Evolutionary conservation across 2,329 filamentous ascomycete species (phyloP).

Genomic region (Aschersonia sp.): DNA sequence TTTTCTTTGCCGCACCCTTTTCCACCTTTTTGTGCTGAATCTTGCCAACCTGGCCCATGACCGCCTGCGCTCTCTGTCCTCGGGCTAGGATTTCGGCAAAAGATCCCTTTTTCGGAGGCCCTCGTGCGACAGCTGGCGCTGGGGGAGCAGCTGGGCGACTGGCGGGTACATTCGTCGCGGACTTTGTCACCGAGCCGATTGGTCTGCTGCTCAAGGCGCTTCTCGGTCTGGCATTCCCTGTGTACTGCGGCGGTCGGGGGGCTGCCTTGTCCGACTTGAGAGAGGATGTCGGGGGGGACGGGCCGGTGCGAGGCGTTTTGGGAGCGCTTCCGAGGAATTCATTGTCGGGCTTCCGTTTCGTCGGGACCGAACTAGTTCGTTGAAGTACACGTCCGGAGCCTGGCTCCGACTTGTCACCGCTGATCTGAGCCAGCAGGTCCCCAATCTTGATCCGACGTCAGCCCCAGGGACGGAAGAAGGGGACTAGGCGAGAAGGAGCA

Average conservation of each 20-base stretch:
- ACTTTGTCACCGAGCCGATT: conserved; percentile 10
- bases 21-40: conserved; percentile 65
- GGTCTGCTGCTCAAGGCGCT: conserved; percentile 10
- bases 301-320: conserved; percentile 21
- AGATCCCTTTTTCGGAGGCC: conserved; percentile 54
- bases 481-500: not conserved
- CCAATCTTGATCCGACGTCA: conserved; percentile 13
- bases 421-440: conserved; percentile 38
- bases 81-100: conserved; percentile 62
- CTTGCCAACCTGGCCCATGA: conserved; percentile 47
- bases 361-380: conserved; percentile 11
- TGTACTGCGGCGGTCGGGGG: not conserved
- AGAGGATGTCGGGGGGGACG: not conserved
- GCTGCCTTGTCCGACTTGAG: not conserved
- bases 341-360: conserved; percentile 45
- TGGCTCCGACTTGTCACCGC: conserved; percentile 32
- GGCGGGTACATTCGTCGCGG: conserved; percentile 4
- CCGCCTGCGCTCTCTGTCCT: conserved; percentile 49
- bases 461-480: not conserved
- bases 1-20: conserved; percentile 40
- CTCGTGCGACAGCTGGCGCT: conserved; percentile 20
- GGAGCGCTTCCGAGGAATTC: conserved; percentile 23
- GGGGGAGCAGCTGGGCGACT: conserved; percentile 9
- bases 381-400: conserved; percentile 15
- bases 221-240: conserved; percentile 4